Evolutionary conservation across 441 rosid genomes (phyloP).

Genomic region (Kokia cookei): DNA sequence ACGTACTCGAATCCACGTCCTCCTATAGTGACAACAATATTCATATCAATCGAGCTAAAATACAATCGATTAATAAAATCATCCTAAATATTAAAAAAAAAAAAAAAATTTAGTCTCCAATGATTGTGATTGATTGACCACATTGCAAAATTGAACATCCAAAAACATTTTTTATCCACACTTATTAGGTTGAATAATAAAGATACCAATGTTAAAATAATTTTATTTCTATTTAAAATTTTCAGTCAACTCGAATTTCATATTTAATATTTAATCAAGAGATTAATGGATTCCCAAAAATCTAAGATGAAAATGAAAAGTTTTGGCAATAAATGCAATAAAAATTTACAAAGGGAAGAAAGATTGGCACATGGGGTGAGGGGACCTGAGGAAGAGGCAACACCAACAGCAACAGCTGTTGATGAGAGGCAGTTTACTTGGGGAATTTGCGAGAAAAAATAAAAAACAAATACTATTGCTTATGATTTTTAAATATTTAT

Average conservation of each 20-base stretch:
- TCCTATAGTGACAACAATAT: accelerated
- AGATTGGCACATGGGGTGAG: neutral
- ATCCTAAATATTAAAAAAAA: neutral
- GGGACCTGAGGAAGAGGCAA: neutral
- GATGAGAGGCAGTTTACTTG: constrained; percentile 7
- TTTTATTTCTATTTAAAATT: too few species aligned
- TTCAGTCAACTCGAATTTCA: too few species aligned
- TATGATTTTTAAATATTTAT: neutral
- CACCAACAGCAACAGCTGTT: constrained; percentile 13
- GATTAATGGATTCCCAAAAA: too few species aligned
- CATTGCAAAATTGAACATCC: neutral
- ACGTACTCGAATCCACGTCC: accelerated
- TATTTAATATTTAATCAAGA: too few species aligned
- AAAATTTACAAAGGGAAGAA: neutral
- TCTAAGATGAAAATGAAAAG: too few species aligned
- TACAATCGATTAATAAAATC: neutral
- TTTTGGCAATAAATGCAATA: neutral
- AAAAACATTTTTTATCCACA: neutral
- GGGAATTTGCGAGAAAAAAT: neutral
- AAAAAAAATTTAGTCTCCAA: neutral
- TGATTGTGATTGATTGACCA: neutral
- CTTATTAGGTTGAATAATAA: too few species aligned
- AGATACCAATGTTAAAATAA: too few species aligned
- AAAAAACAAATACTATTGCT: neutral
- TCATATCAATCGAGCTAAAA: too few species aligned